Conservation (phyloP, 805 yeast genomes). For the Pichia membranifaciens region DNA sequence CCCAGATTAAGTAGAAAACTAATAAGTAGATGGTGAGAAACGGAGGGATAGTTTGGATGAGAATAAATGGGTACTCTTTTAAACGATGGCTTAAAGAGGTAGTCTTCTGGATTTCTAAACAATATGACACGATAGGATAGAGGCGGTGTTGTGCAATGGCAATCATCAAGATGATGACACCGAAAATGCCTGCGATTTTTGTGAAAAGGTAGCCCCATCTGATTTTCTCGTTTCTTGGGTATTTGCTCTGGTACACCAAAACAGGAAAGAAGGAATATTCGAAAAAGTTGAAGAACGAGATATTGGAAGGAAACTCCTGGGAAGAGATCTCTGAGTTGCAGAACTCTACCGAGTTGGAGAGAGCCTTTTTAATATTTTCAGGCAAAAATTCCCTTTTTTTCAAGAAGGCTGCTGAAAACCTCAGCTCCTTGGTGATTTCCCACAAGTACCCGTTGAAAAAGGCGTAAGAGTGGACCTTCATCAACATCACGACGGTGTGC, state of each 20-base stretch:
- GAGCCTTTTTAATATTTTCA: constrained; percentile 30
- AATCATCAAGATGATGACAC: constrained; percentile 79
- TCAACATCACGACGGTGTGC: constrained; percentile 79
- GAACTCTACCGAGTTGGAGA: constrained; percentile 51
- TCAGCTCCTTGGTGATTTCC: constrained; percentile 50
- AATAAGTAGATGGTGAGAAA: constrained; percentile 71
- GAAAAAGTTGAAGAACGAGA: constrained; percentile 61
- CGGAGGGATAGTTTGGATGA: constrained; percentile 74
- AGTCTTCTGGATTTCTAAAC: constrained; percentile 43
- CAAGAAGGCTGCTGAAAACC: constrained; percentile 41
- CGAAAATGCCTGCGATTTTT: constrained; percentile 77
- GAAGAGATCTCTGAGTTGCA: constrained; percentile 65
- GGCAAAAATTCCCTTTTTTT: constrained; percentile 29
- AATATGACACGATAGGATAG: constrained; percentile 65
- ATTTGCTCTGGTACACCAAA: constrained; percentile 73
- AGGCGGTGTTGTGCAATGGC: constrained; percentile 61
- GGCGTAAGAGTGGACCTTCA: constrained; percentile 94
- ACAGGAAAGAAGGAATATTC: constrained; percentile 86
- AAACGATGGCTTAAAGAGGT: constrained; percentile 43
- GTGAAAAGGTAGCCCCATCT: constrained; percentile 63
- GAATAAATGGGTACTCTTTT: constrained; percentile 47
- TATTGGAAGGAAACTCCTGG: constrained; percentile 71
- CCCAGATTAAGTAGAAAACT: constrained; percentile 91
- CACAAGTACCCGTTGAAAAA: constrained; percentile 90
- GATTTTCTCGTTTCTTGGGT: constrained; percentile 67